Percentiles rank a stretch among this genome's conserved stretches.
Conservation (phyloP, 2,329 filamentous ascomycete genomes). For the Penicillium sp. region DNA sequence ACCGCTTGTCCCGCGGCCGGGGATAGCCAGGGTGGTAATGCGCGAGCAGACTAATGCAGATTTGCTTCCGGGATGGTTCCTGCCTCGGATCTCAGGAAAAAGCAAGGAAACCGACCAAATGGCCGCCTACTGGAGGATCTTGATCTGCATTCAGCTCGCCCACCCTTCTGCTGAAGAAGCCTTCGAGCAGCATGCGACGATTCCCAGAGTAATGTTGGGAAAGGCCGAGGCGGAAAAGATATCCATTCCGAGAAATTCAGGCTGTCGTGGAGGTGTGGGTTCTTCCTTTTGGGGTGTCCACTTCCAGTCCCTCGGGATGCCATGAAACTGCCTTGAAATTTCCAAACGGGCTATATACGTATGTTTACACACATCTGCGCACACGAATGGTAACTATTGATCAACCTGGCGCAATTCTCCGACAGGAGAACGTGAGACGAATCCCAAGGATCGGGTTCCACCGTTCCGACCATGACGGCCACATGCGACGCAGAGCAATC, state of each 20-base stretch:
- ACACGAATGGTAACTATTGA: no score
- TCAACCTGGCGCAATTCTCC: constrained; percentile 7
- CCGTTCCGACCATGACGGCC: not conserved
- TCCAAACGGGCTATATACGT: no score
- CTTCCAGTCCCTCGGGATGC: constrained; percentile 10
- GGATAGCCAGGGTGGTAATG: not conserved
- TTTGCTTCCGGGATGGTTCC: constrained; percentile 7
- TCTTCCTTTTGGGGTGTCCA: constrained; percentile 10
- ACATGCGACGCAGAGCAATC: no score
- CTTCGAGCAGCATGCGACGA: not conserved
- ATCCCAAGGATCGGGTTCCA: no score
- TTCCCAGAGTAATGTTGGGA: no score
- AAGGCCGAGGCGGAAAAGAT: constrained; percentile 11
- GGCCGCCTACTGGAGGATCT: not conserved
- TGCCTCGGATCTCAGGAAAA: not conserved
- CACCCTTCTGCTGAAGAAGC: not conserved
- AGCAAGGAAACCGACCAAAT: constrained; percentile 12
- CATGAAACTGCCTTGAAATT: constrained; percentile 7
- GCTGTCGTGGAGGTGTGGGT: constrained; percentile 12
- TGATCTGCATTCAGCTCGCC: not conserved
- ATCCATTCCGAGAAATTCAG: constrained; percentile 8
- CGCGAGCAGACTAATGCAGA: constrained; percentile 7
- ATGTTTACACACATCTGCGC: no score
- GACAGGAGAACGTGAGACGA: not conserved
- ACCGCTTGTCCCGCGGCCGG: constrained; percentile 22